Evolutionary conservation across 2,329 filamentous ascomycete genomes (phyloP), one percentile per base, ranked within the genome.

Genomic region (Colletotrichum spinosum): DNA sequence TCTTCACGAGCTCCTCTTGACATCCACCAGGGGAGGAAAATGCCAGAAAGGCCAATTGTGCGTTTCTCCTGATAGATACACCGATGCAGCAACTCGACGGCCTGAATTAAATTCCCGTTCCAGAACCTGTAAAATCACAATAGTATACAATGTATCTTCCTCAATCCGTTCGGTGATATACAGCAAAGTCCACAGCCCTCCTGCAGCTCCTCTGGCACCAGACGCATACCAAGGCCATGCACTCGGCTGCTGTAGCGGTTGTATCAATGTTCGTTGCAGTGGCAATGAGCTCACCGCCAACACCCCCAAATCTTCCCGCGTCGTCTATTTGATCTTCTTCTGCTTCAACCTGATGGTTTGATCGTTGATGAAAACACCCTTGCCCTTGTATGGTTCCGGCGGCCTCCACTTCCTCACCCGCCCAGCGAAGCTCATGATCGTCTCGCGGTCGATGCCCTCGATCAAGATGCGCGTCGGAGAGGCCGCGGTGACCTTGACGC

Each of bases 321-420:
- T 42, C 70, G 50, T 75, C 83, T 89, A 96, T 85, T 94, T 95
- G 79, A 95, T 93, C 87, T 95, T 96, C 91, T 97, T 99, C 74
- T 93, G 91, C 90, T 99, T 99, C 80, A 99, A 79, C 86, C 92
- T 97, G 82, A 99, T 97, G 37, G 94, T 97, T 86, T 99, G 94
- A 69, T 94, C 93, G 75, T 98, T 97, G 73, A 99, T 90, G 77
- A 98, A 99, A 72, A 99, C 97, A 72, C 96, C 96, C 88, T 99
- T 98, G 71, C 96, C 96, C 88, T 99, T 99, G 81, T 99, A 99
- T 70, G 96, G 96, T 82, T 99, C 96, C 37, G 96, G 96, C 69
- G 87, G 87, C 76, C 96, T 90, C 95, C 95, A 98, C 79, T 84
- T 87, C 72, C 93, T 86, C 71, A 99, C 97, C 72, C 90, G 84